Base-by-base conservation (phyloP, 2,329 filamentous ascomycete species). In the Drechslera avenae region DNA sequence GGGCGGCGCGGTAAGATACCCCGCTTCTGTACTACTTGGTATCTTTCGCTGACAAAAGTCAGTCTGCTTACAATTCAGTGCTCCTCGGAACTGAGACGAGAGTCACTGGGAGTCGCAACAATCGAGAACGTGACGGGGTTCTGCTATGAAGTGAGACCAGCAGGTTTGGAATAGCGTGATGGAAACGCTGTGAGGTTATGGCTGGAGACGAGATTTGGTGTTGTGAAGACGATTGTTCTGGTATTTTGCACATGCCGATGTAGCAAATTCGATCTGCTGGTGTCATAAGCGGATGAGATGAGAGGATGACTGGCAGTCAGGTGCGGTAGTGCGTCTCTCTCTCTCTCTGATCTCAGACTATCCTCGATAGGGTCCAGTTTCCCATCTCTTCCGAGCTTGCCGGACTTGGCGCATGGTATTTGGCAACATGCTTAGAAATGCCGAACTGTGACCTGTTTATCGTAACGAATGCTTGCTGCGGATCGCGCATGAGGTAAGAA, bases 21-120 rank as follows among this genome's bases (percentile, higher is more conserved):
- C 56, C 56, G 56, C 54, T 46, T 44, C 48, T 42, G 48, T 17
- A 46, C 42, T 26, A 49, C 46, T 46, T 35, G 44, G 17, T 23
- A 7, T 28, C 32, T 16, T 42, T 46, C 28, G 41, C 39, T 52
- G 54, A 50, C 56, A 48, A 39, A 35, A 48, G 48, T 48, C 54
- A 46, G 46, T 41, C 14, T 50, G 40, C 50, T 43, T 49, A 43
- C 46, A 16, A 6, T 33, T 23, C 36, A 46, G 10, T 28, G 30
- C 19, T 46, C n/a, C 14, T 32, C 34, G 26, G 16, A 17, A 33
- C 42, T 31, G 26, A 21, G 16, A 19, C 30, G 17, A 31, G 21
- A 26, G 8, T 50, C 33, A 50, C 28, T 13, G 30, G 23, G 28
- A n/a, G 9, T 28, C 26, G 26, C 10, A 28, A 13, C 10, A 28